These are phyloP conservation scores for Microcyclospora tardicrescens DNA, from an alignment of 2,329 filamentous ascomycete species.

Conservation along the genomic window DNA sequence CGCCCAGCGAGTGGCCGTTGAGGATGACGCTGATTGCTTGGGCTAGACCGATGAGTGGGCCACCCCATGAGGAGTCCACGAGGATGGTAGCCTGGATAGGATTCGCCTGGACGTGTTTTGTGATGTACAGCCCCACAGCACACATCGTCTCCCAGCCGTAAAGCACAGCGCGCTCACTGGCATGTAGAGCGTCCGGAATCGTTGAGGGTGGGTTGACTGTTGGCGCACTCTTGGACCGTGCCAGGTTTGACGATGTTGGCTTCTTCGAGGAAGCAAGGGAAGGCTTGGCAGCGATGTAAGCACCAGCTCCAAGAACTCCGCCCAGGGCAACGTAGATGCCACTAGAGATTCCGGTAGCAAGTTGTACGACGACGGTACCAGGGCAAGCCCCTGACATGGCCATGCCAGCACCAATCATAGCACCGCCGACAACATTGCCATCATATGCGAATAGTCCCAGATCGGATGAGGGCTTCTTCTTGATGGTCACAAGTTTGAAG, in stretches of 20 bases:
- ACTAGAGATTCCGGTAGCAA: constrained; percentile 40
- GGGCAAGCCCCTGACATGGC: constrained; percentile 52
- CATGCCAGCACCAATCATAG: constrained; percentile 53
- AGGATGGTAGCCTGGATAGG: background rate
- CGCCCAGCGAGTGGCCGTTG: constrained; percentile 44
- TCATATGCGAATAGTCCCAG: constrained; percentile 46
- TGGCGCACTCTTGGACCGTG: background rate
- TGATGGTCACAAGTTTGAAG: background rate
- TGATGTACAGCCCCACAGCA: background rate
- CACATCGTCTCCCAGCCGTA: background rate
- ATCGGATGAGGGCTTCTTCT: constrained; percentile 39
- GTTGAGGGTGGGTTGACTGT: background rate
- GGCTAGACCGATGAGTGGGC: constrained; percentile 44
- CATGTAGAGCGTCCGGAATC: background rate
- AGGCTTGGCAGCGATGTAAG: background rate
- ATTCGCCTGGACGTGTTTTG: background rate
- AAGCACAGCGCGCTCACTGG: background rate
- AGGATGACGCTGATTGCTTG: constrained; percentile 45
- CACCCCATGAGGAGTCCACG: constrained; percentile 31
- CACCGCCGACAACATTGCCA: constrained; percentile 52
- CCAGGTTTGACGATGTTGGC: too few species aligned
- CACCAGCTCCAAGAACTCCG: constrained; percentile 38
- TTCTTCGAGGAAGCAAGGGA: background rate
- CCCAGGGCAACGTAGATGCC: constrained; percentile 28
- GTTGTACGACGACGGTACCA: constrained; percentile 50